A percentile compares a stretch with the other conserved stretches of the same genome.
Evolutionary conservation across 139 green algal genomes (phyloP).

Genomic region (Zygnema cylindricum): DNA sequence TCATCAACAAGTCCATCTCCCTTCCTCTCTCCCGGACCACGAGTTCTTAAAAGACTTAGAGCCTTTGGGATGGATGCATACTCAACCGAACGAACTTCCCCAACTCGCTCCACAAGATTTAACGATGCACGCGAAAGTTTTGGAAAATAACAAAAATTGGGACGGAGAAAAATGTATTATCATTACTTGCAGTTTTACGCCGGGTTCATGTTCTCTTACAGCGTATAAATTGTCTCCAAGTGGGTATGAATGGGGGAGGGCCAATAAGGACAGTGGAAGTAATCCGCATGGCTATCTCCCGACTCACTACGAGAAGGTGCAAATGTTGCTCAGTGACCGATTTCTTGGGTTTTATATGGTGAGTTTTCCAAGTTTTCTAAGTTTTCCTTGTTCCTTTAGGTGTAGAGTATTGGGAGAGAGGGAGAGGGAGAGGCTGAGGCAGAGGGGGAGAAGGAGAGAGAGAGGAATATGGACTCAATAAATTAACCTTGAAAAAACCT

Average conservation of each 20-base stretch:
- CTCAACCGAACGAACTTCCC: constrained; percentile 93
- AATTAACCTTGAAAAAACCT: too few species aligned
- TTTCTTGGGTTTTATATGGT: constrained; percentile 99
- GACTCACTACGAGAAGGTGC: constrained; percentile 95
- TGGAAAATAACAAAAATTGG: constrained; percentile 92
- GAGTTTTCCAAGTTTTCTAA: constrained; percentile 55
- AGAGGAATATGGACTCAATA: not conserved
- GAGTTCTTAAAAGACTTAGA: constrained; percentile 96
- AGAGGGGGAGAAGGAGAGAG: too few species aligned
- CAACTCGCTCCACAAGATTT: constrained; percentile 94
- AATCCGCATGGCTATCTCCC: constrained; percentile 85
- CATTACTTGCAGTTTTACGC: constrained; percentile 95
- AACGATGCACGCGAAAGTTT: constrained; percentile 89
- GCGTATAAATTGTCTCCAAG: constrained; percentile 96
- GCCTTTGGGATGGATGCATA: constrained; percentile 98
- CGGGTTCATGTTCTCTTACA: constrained; percentile 90
- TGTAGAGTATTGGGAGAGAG: too few species aligned
- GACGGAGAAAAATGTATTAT: constrained; percentile 95
- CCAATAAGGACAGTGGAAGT: constrained; percentile 83
- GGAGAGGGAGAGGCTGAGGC: too few species aligned
- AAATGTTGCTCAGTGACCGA: constrained; percentile 96
- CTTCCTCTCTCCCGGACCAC: constrained; percentile 86
- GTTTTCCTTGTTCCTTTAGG: too few species aligned
- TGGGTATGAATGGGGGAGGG: constrained; percentile 72
- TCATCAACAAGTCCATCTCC: constrained; percentile 92